A percentile compares a stretch with the other conserved stretches of the same genome.
Evolutionary conservation across 1,284 basidiomycete genomes (phyloP).

Genomic region (Cutaneotrichosporon daszewskae): DNA sequence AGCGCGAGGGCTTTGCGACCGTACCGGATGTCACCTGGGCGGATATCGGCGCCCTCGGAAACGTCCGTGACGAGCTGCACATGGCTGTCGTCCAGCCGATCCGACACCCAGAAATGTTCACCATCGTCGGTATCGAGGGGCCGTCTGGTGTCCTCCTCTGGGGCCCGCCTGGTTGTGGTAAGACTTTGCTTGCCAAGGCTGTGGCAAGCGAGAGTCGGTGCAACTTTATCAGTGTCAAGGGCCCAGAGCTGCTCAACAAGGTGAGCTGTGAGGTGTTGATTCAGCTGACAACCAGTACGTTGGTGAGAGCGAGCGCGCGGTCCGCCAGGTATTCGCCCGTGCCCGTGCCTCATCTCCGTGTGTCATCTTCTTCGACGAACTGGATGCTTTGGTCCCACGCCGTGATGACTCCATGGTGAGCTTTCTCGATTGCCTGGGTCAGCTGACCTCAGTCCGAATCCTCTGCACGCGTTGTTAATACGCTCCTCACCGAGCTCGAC

Average conservation of each 20-base stretch:
- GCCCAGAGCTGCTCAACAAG: constrained; percentile 89
- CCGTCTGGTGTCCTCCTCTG: constrained; percentile 91
- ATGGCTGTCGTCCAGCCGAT: constrained; percentile 98
- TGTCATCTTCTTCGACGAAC: constrained; percentile 99
- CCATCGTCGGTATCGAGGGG: constrained; percentile 74
- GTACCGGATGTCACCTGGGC: constrained; percentile 93
- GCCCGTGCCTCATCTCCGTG: constrained; percentile 93
- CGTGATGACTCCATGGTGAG: constrained; percentile 82
- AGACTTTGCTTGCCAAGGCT: constrained; percentile 91
- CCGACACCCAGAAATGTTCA: constrained; percentile 80
- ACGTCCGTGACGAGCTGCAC: constrained; percentile 81
- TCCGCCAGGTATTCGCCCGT: constrained; percentile 94
- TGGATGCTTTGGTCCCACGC: constrained; percentile 90
- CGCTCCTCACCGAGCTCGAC: constrained; percentile 90
- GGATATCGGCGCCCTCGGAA: constrained; percentile 86
- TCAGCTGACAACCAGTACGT: constrained; percentile 99
- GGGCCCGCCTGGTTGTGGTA: constrained; percentile 97
- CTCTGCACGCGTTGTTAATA: constrained; percentile 95
- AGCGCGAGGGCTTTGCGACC: constrained; percentile 95
- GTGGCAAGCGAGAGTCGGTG: constrained; percentile 91
- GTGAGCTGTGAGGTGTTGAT: too few relatives aligned
- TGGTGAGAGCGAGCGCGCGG: constrained; percentile 91
- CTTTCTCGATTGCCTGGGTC: constrained; percentile 4
- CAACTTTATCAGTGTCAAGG: constrained; percentile 97
- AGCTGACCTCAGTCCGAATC: constrained; percentile 69